Conservation (phyloP, 257 asterid species). For the Cinchona pubescens region DNA sequence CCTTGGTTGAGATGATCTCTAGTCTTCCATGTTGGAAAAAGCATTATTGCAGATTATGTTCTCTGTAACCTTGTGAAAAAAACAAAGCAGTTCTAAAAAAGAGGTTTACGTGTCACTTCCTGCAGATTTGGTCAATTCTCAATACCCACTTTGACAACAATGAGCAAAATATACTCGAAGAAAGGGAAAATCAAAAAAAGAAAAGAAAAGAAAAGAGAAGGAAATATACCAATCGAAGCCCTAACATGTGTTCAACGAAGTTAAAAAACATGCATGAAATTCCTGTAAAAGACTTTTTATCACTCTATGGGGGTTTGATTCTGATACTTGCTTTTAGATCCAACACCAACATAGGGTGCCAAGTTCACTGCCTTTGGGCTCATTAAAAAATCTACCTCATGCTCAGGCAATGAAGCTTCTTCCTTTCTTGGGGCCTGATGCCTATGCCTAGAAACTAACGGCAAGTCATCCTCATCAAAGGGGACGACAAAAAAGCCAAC, state of each 20-base stretch:
- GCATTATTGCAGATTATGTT: not conserved
- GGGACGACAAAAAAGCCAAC: conserved; percentile 12
- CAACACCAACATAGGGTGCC: not conserved
- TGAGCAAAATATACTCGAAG: not conserved
- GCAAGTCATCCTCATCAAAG: not conserved
- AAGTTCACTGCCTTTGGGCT: not conserved
- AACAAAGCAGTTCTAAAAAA: not conserved
- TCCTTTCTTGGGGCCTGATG: conserved; percentile 11
- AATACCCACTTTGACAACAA: not conserved
- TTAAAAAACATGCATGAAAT: not conserved
- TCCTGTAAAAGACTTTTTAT: not conserved
- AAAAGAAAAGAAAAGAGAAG: not conserved
- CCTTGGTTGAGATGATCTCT: not conserved
- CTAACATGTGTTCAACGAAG: not conserved
- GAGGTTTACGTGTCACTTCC: not conserved
- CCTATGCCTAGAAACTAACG: conserved; percentile 4
- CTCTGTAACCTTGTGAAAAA: not conserved
- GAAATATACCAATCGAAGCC: not conserved
- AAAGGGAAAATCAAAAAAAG: not conserved
- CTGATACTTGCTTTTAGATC: not conserved
- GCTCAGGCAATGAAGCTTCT: conserved; percentile 26
- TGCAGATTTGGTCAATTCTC: not conserved
- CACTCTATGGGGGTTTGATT: rapidly evolving
- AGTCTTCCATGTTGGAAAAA: not conserved
- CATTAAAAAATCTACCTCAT: not conserved